Conservation (phyloP, 345 rosid species). For the Raphanus raphanistrum region DNA sequence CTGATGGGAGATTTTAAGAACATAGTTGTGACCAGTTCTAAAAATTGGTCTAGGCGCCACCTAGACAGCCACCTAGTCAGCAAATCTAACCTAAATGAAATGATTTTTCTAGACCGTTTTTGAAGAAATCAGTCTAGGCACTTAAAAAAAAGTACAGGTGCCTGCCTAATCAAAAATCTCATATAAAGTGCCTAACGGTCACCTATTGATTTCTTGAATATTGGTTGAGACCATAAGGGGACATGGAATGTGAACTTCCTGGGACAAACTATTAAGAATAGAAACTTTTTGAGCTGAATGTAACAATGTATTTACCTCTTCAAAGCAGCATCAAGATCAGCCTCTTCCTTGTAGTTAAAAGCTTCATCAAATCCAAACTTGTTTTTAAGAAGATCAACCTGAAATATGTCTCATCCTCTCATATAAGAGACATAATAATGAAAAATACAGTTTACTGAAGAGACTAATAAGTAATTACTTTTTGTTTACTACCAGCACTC, state of each 20-base stretch:
- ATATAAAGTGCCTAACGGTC: neutral
- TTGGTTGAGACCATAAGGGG: neutral
- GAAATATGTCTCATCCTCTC: neutral
- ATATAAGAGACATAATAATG: neutral
- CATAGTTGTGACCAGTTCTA: neutral
- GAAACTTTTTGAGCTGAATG: neutral
- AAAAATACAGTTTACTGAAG: neutral
- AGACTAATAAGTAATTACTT: conserved; percentile 34
- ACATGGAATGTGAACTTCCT: neutral
- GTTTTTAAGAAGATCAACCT: conserved; percentile 65
- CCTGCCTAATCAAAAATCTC: neutral
- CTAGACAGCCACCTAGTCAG: too few relatives aligned
- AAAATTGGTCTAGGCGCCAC: neutral
- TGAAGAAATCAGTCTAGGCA: too few relatives aligned
- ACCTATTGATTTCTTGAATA: neutral
- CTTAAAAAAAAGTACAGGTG: neutral
- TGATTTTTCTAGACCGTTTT: too few relatives aligned
- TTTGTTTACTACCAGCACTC: conserved; percentile 58
- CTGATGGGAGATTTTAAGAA: neutral
- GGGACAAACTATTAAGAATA: neutral
- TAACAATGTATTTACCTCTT: conserved; percentile 49
- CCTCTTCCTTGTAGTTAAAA: conserved; percentile 72
- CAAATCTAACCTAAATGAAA: too few relatives aligned
- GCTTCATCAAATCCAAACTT: conserved; percentile 73
- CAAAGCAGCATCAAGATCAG: conserved; percentile 53